Evolutionary conservation across 495 filamentous ascomycete species (phyloP), one percentile per base, ranked within the genome.

Genomic region (Penicillium coprophilum): DNA sequence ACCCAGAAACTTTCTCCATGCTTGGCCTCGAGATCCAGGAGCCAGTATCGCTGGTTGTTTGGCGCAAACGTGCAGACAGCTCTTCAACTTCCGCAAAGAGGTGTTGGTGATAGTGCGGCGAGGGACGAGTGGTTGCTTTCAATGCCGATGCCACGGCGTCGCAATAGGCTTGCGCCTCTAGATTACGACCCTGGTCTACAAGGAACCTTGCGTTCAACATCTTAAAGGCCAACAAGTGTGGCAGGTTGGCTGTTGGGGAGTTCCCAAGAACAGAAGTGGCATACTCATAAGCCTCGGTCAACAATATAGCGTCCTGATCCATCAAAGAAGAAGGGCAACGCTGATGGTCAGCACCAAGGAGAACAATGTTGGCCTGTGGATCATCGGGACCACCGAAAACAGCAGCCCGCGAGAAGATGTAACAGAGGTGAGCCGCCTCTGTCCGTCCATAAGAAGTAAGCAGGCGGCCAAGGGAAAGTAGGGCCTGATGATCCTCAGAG

Each of bases 271-370:
- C 80, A 53, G 85, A 86, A 27, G 88, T 80, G 8, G 87, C 90
- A 69, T 87, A 96, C 63, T 99, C 95, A 66, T 94, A 96, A 3
- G 94, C 83, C 71, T 99, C 95, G 50, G 89, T 97, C 36, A 97
- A 82, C 32, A 96, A 74, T 27, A 96, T 82, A 10, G 89, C 80
- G 66, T 97, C 92, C 48, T 92, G 78, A 65, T 97, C 91, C 23
- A 86, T 80, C 56, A 89, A 83, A 32, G 86, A 80, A 46, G 83
- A 77, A 32, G 85, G 80, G 44, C 85, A 82, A 21, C 77, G 80
- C 31, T 81, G 75, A 66, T 92, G 90, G 66, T 96, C 89, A 13
- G 82, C 86, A 8, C 95, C 94, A 31, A 99, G 77, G 9, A 99
- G 82, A 8, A 89, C 85, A 60, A 96, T 87, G 59, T 86, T 84